Base-by-base conservation (phyloP, 116 monocot genomes). In the Trichopus zeylanicus region DNA sequence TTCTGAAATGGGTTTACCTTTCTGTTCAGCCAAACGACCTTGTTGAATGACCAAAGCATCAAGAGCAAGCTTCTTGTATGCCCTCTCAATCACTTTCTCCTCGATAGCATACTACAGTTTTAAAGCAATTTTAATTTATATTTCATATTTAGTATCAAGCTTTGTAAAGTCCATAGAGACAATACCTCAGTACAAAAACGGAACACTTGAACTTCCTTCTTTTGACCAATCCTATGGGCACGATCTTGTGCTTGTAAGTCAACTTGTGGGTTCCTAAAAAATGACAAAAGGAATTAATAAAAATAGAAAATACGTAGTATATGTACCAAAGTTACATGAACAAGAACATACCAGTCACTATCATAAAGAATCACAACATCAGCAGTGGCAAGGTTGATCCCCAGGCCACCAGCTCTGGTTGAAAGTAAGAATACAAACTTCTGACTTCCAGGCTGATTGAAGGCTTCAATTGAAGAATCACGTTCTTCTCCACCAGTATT, bases 1-100 rank as follows among this genome's bases (percentile, higher is more conserved):
- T 49, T 49, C 23, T 22, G 22, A 22, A 20, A 49, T 21, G 4
- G 8, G 31, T 73, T 56, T 80, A 91, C 98, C 68, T 76, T 98
- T 98, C 68, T 98, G 98, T 69, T 98, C 98, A 8, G 98, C 91
- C 53, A 98, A 64, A 32, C 98, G 84, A 5, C 98, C 98, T 75
- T 98, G 98, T 70, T 98, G 98, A 77, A 98, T 98, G 18, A 98
- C 98, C 67, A 98, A 80, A 69, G 98, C 98, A 85, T 98, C 98
- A 63, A 98, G 74, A 15, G 98, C 98, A 65, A 98, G 91, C 65
- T 98, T 98, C 73, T 98, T 98, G 56, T 98, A 98, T 22, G 98
- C 98, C 59, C 98, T 91, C 46, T 98, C 98, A 57, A 98, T 98
- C 54, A 98, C 98, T 68, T 98, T 98, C 68, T 98, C 98, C 69